These are phyloP conservation scores for Tuctoria greenei DNA, from an alignment of 176 grass and related monocot species.

Conservation along the genomic window DNA sequence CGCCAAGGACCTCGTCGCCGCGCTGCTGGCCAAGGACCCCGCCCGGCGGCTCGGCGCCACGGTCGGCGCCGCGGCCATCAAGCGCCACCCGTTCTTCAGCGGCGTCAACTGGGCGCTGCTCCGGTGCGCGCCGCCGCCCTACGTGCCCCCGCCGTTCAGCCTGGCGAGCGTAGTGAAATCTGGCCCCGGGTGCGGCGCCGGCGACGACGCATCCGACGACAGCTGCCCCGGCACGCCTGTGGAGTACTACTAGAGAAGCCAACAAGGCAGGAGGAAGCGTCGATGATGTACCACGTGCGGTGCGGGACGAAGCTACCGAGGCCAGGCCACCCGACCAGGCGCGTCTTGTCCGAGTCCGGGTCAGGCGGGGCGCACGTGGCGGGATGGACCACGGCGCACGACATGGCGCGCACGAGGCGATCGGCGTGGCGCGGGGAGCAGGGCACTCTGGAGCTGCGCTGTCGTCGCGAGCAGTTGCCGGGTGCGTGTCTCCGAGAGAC, in stretches of 20 bases:
- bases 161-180: neutral
- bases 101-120: constrained; percentile 93
- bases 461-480: constrained; percentile 44
- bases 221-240: constrained; percentile 68
- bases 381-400: neutral
- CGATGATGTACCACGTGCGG: neutral
- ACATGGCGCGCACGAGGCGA: constrained; percentile 35
- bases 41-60: constrained; percentile 58
- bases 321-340: too few species aligned
- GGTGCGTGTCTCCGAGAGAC: constrained; percentile 1
- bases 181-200: neutral
- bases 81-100: constrained; percentile 74
- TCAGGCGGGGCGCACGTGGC: constrained; percentile 29
- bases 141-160: constrained; percentile 55
- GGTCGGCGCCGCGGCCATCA: constrained; percentile 76
- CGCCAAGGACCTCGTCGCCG: constrained; percentile 58
- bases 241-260: constrained; percentile 57
- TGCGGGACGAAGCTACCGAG: neutral
- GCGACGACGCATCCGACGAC: constrained; percentile 44
- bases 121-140: constrained; percentile 65
- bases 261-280: neutral
- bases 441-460: neutral
- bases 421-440: neutral
- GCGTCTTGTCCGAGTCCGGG: neutral
- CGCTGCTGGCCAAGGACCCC: constrained; percentile 83